Evolutionary conservation across 1,284 basidiomycete species (phyloP), one percentile per base, ranked within the genome.

Genomic region (Exobasidium rhododendri): DNA sequence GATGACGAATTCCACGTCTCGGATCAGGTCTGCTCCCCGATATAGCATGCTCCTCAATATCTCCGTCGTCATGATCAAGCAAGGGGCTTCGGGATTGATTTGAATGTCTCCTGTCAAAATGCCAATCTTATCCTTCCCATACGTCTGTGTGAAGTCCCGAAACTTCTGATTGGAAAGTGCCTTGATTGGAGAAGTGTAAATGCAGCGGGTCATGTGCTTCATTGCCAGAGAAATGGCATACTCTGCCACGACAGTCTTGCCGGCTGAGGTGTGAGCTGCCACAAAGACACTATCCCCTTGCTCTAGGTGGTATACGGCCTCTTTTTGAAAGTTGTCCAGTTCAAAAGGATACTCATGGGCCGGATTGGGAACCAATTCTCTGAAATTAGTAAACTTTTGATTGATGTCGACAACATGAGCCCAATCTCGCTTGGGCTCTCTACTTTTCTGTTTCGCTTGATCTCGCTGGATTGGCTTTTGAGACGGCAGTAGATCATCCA

Each of bases 111-210:
- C 96, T 0, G 96, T 99, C 55, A 99, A 83, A 64, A 99, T 98
- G 58, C 96, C 96, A 47, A 99, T 91, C 22, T 91, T 92, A 13
- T 88, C 85, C 0, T 92, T 87, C 13, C 91, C 91, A 75, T 97
- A 99, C 0, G 92, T 94, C 75, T 91, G 89, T 80, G 97, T 98
- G 83, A 99, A 99, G 81, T 99, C 96, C 53, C 96, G 86, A 81
- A 96, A 98, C 81, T 99, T 99, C 77, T 98, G 96, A 80, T 99
- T 99, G 4, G 94, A 97, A 4, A 98, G 84, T 0, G 96, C 96
- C 77, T 99, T 99, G 81, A 99, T 99, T 0, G 96, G 96, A 1
- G 93, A 96, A 0, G 96, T 99, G 80, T 98, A 98, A 73, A 98
- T 97, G 3, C 94, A 93, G 64, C 94, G 59, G 22, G 96, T 98